Percentiles rank a stretch among this genome's conserved stretches.
phyloP scores from a whole-genome alignment of 2,329 filamentous ascomycete genomes.

The Colletotrichum sp. region DNA sequence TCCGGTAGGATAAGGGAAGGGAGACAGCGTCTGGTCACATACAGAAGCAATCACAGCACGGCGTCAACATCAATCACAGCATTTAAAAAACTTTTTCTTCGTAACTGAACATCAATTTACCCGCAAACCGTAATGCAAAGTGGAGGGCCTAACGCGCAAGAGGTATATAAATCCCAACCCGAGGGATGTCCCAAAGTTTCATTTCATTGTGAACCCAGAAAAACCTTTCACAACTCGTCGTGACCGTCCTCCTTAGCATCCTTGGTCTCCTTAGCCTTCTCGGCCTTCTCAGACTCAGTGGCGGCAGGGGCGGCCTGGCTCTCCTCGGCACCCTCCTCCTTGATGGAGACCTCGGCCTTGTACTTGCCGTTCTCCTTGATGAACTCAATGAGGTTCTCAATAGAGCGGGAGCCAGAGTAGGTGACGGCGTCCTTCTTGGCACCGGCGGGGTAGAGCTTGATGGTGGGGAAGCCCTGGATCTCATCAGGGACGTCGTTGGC shows the following conservation, averaged over 20 bases:
- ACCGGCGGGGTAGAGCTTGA: slow-evolving; percentile 96
- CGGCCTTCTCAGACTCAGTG: slow-evolving; percentile 45
- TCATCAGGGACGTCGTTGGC: slow-evolving; percentile 96
- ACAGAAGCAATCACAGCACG: neutral
- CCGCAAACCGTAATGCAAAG: slow-evolving; percentile 18
- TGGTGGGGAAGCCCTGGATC: slow-evolving; percentile 97
- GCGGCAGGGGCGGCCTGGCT: slow-evolving; percentile 54
- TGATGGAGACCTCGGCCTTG: slow-evolving; percentile 70
- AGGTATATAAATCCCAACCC: slow-evolving; percentile 25
- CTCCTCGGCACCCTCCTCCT: slow-evolving; percentile 61
- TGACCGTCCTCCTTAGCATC: slow-evolving; percentile 56
- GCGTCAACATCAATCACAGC: neutral
- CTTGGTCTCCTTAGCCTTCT: slow-evolving; percentile 47
- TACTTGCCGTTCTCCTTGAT: slow-evolving; percentile 95
- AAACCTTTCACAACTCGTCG: slow-evolving; percentile 74
- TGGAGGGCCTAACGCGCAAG: slow-evolving; percentile 20
- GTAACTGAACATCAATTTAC: slow-evolving; percentile 15
- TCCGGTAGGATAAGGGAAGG: neutral
- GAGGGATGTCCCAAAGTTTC: slow-evolving; percentile 18
- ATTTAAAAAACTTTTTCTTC: neutral
- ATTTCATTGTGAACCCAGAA: slow-evolving; percentile 18
- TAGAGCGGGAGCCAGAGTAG: slow-evolving; percentile 85
- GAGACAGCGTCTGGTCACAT: neutral
- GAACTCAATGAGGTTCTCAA: slow-evolving; percentile 92
- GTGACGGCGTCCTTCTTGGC: slow-evolving; percentile 84